Evolutionary conservation across 2,329 filamentous ascomycete species (phyloP).

Genomic region (Claviceps maximensis): DNA sequence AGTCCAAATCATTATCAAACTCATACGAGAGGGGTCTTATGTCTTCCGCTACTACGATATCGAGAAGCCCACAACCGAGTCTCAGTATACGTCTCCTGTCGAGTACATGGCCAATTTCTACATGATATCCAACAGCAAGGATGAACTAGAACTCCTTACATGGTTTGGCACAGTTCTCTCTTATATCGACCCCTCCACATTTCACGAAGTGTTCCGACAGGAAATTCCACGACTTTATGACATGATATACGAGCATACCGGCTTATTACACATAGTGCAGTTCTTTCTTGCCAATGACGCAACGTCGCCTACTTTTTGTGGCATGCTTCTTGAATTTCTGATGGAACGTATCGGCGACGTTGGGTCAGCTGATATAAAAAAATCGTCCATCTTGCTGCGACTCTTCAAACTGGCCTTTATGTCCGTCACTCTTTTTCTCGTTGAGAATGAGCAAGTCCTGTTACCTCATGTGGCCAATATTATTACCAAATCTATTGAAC

Average conservation of each 20-base stretch:
- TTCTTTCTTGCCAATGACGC: slow-evolving; percentile 98
- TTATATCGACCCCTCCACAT: slow-evolving; percentile 93
- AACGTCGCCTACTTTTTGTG: slow-evolving; percentile 92
- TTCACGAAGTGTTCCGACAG: slow-evolving; percentile 95
- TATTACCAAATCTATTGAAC: slow-evolving; percentile 90
- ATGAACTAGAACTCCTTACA: slow-evolving; percentile 94
- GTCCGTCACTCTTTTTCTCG: slow-evolving; percentile 92
- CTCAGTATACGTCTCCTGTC: slow-evolving; percentile 65
- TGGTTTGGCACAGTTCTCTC: slow-evolving; percentile 98
- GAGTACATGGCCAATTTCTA: slow-evolving; percentile 93
- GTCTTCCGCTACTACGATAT: slow-evolving; percentile 96
- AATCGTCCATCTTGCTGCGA: slow-evolving; percentile 80
- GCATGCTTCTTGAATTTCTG: slow-evolving; percentile 92
- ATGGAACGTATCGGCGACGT: slow-evolving; percentile 97
- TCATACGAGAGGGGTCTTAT: slow-evolving; percentile 91
- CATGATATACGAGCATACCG: slow-evolving; percentile 94
- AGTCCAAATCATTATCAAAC: slow-evolving; percentile 87
- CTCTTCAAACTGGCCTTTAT: slow-evolving; percentile 98
- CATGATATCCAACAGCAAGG: slow-evolving; percentile 84
- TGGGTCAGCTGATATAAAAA: slow-evolving; percentile 79
- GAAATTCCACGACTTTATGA: slow-evolving; percentile 95
- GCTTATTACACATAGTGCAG: slow-evolving; percentile 86
- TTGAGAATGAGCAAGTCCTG: slow-evolving; percentile 89
- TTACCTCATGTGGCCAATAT: slow-evolving; percentile 95
- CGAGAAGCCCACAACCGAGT: slow-evolving; percentile 62